A percentile compares a stretch with the other conserved stretches of the same genome.
Evolutionary conservation across 768 basidiomycete genomes (phyloP).

Genomic region (Amanita jacksonii): DNA sequence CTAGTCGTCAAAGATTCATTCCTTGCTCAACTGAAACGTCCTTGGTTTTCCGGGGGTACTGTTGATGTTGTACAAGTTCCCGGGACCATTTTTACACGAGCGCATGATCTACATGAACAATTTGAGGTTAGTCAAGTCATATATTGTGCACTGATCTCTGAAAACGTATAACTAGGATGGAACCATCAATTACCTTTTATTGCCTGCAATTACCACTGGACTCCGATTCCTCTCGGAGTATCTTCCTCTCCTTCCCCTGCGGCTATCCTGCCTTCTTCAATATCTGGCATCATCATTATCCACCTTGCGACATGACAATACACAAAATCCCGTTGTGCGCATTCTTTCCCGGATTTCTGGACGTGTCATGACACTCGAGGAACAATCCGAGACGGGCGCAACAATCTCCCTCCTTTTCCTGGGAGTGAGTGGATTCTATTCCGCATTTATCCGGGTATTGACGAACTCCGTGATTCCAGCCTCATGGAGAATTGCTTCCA

Average conservation of each 20-base stretch:
- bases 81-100: constrained; percentile 54
- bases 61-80: constrained; percentile 81
- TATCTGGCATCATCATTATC: constrained; percentile 49
- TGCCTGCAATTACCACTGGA: constrained; percentile 74
- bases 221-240: constrained; percentile 70
- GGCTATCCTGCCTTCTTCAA: constrained; percentile 60
- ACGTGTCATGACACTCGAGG: constrained; percentile 46
- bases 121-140: constrained; percentile 53
- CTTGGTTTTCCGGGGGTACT: constrained; percentile 82
- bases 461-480: constrained; percentile 25
- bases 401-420: constrained; percentile 55
- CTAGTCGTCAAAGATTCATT: constrained; percentile 67
- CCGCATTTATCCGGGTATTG: constrained; percentile 5
- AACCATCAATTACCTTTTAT: constrained; percentile 71
- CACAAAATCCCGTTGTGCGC: constrained; percentile 50
- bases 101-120: constrained; percentile 52
- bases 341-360: constrained; percentile 59
- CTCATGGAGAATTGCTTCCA: constrained; percentile 55
- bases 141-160: constrained; percentile 3
- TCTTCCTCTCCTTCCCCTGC: constrained; percentile 68
- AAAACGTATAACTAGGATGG: constrained; percentile 48
- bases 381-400: constrained; percentile 58
- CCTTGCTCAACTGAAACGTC: constrained; percentile 47
- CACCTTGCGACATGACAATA: constrained; percentile 50
- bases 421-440: constrained; percentile 33